Evolutionary conservation across 768 basidiomycete genomes (phyloP).

Genomic region (Termitomyces bulborhizus): DNA sequence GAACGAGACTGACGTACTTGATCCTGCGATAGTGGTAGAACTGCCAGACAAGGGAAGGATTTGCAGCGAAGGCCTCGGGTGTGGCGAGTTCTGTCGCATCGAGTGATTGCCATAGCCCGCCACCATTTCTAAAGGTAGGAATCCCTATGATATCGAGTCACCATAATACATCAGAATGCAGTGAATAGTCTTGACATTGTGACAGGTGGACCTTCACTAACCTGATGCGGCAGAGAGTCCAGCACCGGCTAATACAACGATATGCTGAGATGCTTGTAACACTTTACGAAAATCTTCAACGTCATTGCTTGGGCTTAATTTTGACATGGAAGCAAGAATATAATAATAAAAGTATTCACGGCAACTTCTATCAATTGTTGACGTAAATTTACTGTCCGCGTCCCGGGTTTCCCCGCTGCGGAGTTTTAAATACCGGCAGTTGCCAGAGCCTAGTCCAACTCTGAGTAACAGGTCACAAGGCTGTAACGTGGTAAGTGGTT

Average conservation of each 20-base stretch:
- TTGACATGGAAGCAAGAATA: not conserved
- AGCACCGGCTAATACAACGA: conserved; percentile 19
- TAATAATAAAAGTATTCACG: too few relatives aligned
- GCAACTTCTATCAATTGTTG: not conserved
- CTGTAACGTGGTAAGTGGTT: too few relatives aligned
- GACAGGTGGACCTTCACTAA: conserved; percentile 13
- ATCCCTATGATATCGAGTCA: conserved; percentile 19
- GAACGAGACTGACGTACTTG: conserved; percentile 25
- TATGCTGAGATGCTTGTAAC: conserved; percentile 11
- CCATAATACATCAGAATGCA: not conserved
- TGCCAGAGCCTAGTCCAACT: too few relatives aligned
- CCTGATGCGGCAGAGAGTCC: conserved; percentile 20
- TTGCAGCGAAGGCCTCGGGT: conserved; percentile 40
- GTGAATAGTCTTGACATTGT: not conserved
- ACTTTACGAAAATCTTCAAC: conserved; percentile 8
- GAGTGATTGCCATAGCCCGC: conserved; percentile 46
- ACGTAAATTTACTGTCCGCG: too few relatives aligned
- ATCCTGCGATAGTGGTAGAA: conserved; percentile 61
- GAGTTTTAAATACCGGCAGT: too few relatives aligned
- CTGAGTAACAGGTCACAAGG: too few relatives aligned
- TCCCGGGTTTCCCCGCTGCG: too few relatives aligned
- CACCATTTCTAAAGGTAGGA: conserved; percentile 47
- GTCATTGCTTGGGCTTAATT: not conserved
- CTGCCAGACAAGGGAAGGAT: conserved; percentile 53
- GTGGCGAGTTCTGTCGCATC: conserved; percentile 47